phyloP scores from a whole-genome alignment of 192 early-diverging fungal species.

The Rhizophagus sp. region DNA sequence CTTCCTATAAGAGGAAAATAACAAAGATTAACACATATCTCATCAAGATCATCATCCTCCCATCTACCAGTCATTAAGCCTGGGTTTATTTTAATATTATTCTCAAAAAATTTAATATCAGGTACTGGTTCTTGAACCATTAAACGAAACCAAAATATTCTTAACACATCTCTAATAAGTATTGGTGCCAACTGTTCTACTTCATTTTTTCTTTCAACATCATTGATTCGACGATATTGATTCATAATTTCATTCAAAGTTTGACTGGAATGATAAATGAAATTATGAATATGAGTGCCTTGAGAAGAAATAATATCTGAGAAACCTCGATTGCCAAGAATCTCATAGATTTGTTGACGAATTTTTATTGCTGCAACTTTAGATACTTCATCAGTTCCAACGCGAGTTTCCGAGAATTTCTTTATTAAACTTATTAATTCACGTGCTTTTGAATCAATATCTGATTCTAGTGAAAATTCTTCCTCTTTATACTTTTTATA shows the following conservation, averaged over 20 bases:
- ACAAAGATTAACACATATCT: neutral
- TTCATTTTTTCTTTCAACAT: neutral
- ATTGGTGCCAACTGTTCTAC: neutral
- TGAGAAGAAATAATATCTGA: neutral
- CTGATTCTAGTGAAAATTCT: neutral
- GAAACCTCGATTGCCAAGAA: slow-evolving; percentile 7
- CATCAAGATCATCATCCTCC: neutral
- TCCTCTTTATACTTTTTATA: neutral
- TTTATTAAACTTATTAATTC: neutral
- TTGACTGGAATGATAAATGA: neutral
- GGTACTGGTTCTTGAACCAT: neutral
- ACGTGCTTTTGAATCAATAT: neutral
- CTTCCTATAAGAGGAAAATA: neutral
- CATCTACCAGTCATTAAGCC: neutral
- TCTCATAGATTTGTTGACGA: slow-evolving; percentile 13
- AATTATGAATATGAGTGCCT: neutral
- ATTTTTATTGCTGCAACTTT: slow-evolving; percentile 7
- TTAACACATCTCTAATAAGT: neutral
- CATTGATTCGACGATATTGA: neutral
- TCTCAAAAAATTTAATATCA: neutral
- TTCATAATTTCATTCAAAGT: neutral
- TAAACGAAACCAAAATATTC: slow-evolving; percentile 7
- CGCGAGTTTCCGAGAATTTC: neutral
- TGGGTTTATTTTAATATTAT: neutral
- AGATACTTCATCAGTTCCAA: neutral